Evolutionary conservation across 2,329 filamentous ascomycete genomes (phyloP).

Genomic region (Rhinocladiella similis): DNA sequence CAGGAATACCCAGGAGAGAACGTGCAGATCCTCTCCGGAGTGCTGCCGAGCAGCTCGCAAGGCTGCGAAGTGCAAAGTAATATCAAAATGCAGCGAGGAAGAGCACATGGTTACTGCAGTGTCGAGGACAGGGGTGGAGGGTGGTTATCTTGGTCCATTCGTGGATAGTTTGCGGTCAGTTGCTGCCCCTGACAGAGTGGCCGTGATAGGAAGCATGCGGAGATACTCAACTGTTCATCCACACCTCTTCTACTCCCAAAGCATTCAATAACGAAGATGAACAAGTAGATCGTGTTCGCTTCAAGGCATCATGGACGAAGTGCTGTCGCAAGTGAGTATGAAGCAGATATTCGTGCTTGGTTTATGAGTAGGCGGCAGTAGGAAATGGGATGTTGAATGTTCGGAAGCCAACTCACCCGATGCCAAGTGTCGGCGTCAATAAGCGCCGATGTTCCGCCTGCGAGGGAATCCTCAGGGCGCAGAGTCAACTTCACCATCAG

Average conservation of each 20-base stretch:
- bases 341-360: too few species aligned
- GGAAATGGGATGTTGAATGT: too few species aligned
- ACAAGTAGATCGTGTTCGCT: background rate
- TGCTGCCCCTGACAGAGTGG: too few species aligned
- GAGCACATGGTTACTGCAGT: background rate
- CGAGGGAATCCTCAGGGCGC: background rate
- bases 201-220: too few species aligned
- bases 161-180: too few species aligned
- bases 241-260: too few species aligned
- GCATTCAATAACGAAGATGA: background rate
- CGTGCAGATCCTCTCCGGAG: background rate
- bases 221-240: too few species aligned
- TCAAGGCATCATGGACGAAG: too few species aligned
- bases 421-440: background rate
- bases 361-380: too few species aligned
- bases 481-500: background rate
- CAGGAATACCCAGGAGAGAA: background rate
- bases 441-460: background rate
- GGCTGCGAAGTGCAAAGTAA: background rate
- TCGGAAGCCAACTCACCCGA: background rate
- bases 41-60: background rate
- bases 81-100: background rate
- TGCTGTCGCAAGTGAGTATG: too few species aligned
- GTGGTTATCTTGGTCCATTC: too few species aligned
- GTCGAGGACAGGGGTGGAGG: too few species aligned